Conservation (phyloP, 1,284 basidiomycete genomes). For the Agaricales sp. region DNA sequence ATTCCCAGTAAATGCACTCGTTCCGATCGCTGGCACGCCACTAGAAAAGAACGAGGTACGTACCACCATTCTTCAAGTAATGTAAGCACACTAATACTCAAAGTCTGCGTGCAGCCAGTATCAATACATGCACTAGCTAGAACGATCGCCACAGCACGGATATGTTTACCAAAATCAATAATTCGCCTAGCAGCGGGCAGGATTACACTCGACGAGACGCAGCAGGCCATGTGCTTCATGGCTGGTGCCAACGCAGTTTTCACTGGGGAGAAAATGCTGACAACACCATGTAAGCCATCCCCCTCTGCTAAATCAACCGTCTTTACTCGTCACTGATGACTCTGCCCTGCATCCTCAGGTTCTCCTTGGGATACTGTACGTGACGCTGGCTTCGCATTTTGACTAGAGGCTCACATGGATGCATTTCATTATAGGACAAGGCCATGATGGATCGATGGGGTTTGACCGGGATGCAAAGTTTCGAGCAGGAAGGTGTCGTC, state of each 20-base stretch:
- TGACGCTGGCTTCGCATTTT: constrained; percentile 36
- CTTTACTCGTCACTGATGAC: constrained; percentile 10
- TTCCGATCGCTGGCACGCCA: constrained; percentile 69
- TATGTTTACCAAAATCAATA: constrained; percentile 87
- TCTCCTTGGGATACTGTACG: constrained; percentile 87
- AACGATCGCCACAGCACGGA: constrained; percentile 91
- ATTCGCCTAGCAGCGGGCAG: constrained; percentile 93
- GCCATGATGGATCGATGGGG: constrained; percentile 93
- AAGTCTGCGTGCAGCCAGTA: constrained; percentile 47
- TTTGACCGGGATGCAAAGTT: constrained; percentile 83
- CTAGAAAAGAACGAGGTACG: constrained; percentile 61
- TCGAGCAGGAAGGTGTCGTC: constrained; percentile 53
- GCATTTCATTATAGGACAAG: constrained; percentile 59
- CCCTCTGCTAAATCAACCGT: constrained; percentile 6
- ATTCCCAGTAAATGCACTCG: constrained; percentile 95
- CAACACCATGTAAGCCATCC: constrained; percentile 74
- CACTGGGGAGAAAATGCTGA: constrained; percentile 95
- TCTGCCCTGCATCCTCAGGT: constrained; percentile 29
- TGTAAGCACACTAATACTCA: constrained; percentile 9
- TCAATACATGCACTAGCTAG: constrained; percentile 80
- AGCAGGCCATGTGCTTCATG: constrained; percentile 98
- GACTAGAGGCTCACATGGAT: constrained; percentile 9
- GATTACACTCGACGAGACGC: constrained; percentile 82
- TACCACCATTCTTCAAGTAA: constrained; percentile 7
- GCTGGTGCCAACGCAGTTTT: constrained; percentile 98